Evolutionary conservation across 148 eudicot species (phyloP).

Genomic region (Rhododendron williamsianum): DNA sequence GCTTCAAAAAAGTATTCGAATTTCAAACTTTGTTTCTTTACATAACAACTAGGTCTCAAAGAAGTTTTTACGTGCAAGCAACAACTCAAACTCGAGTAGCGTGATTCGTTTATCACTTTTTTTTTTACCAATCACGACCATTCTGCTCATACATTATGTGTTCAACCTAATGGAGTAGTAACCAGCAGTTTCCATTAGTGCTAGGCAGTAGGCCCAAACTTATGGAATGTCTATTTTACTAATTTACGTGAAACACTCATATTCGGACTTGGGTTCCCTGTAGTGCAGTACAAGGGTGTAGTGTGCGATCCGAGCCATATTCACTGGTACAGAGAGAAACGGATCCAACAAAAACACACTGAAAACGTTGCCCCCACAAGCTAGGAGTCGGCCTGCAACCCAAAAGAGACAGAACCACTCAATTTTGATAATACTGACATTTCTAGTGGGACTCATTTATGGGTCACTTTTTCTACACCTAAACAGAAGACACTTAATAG

Average conservation of each 20-base stretch:
- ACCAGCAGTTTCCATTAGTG: too few relatives aligned
- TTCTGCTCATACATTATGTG: too few relatives aligned
- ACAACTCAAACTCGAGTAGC: not conserved
- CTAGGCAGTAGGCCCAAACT: too few relatives aligned
- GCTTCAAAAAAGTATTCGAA: not conserved
- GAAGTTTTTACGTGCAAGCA: too few relatives aligned
- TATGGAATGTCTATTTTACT: too few relatives aligned
- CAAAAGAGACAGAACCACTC: not conserved
- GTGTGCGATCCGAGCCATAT: too few relatives aligned
- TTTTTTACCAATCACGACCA: too few relatives aligned
- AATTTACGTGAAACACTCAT: too few relatives aligned
- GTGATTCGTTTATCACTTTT: not conserved
- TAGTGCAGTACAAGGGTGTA: too few relatives aligned
- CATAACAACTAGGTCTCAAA: not conserved
- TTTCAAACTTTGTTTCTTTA: too few relatives aligned
- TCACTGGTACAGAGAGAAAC: not conserved
- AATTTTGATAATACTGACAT: not conserved
- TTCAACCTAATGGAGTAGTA: too few relatives aligned
- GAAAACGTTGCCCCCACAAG: not conserved
- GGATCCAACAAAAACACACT: not conserved
- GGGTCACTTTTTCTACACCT: not conserved
- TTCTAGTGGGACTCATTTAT: slow-evolving; percentile 10
- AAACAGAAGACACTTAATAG: not conserved
- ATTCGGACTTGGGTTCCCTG: too few relatives aligned
- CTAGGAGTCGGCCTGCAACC: not conserved